A percentile compares a stretch with the other conserved stretches of the same genome.
These are phyloP conservation scores for Lichtheimia hyalospora DNA, from an alignment of 371 early-diverging fungal species.

Conservation along the genomic window DNA sequence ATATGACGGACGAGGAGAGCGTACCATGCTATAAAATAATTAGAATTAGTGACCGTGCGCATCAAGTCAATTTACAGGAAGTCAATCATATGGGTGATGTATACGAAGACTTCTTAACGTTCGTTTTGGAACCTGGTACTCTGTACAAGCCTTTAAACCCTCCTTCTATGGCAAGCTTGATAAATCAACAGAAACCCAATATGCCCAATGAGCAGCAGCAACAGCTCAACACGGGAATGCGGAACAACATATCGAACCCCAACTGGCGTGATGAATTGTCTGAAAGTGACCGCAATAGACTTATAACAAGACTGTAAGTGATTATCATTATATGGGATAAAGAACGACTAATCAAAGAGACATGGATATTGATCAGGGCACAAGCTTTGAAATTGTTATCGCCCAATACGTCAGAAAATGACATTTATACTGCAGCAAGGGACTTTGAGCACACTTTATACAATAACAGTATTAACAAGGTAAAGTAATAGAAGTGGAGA, in stretches of 20 bases:
- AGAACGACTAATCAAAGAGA: too few species aligned
- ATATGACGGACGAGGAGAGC: too few species aligned
- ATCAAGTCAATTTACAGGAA: too few species aligned
- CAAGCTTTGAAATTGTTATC: slow-evolving; percentile 38
- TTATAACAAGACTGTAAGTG: slow-evolving; percentile 42
- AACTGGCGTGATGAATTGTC: slow-evolving; percentile 46
- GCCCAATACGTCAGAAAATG: slow-evolving; percentile 33
- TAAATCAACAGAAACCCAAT: slow-evolving; percentile 19
- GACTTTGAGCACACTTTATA: slow-evolving; percentile 44
- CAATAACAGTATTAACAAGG: slow-evolving; percentile 41
- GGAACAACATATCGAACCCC: slow-evolving; percentile 22
- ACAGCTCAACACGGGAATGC: slow-evolving; percentile 11
- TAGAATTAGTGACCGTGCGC: too few species aligned
- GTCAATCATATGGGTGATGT: too few species aligned
- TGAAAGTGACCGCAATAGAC: slow-evolving; percentile 34
- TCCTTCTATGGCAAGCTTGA: too few species aligned
- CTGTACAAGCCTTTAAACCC: too few species aligned
- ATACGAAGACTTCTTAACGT: too few species aligned
- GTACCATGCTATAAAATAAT: too few species aligned
- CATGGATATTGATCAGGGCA: slow-evolving; percentile 16
- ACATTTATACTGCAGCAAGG: slow-evolving; percentile 38
- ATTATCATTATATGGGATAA: background rate
- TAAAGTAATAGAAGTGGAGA: slow-evolving; percentile 9
- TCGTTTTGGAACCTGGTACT: too few species aligned
- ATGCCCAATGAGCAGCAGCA: slow-evolving; percentile 17